phyloP scores from a whole-genome alignment of 2,329 filamentous ascomycete species.

The Talaromyces sp. region DNA sequence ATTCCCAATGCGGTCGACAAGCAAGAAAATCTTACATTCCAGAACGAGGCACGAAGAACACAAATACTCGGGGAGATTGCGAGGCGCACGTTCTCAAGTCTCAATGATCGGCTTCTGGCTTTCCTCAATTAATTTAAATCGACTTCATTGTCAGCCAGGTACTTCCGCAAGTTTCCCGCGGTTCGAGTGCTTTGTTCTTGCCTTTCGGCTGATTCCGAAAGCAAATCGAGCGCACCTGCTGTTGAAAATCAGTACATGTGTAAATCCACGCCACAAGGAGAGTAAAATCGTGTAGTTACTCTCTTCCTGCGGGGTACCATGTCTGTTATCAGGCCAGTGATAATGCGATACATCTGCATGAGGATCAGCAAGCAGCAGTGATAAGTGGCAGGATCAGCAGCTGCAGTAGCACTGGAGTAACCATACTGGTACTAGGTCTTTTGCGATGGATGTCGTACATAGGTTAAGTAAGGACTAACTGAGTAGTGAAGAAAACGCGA shows the following conservation, averaged over 20 bases:
- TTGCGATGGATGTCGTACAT: neutral
- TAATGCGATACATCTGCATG: conserved; percentile 8
- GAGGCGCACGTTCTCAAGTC: neutral
- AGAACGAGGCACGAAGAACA: neutral
- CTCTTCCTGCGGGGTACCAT: neutral
- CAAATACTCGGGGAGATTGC: neutral
- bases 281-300: neutral
- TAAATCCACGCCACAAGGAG: neutral
- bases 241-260: neutral
- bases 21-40: neutral
- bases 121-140: neutral
- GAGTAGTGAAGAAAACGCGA: neutral
- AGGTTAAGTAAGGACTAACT: no score
- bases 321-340: neutral
- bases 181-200: neutral
- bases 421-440: neutral
- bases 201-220: neutral
- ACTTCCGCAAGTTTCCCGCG: neutral
- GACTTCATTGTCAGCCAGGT: neutral
- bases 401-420: neutral
- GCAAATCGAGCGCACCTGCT: neutral
- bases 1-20: neutral
- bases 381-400: neutral
- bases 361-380: neutral
- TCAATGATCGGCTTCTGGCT: neutral